Evolutionary conservation across 1,139 yeast genomes (phyloP), one percentile per base, ranked within the genome.

Genomic region (Lodderomyces elongisporus): DNA sequence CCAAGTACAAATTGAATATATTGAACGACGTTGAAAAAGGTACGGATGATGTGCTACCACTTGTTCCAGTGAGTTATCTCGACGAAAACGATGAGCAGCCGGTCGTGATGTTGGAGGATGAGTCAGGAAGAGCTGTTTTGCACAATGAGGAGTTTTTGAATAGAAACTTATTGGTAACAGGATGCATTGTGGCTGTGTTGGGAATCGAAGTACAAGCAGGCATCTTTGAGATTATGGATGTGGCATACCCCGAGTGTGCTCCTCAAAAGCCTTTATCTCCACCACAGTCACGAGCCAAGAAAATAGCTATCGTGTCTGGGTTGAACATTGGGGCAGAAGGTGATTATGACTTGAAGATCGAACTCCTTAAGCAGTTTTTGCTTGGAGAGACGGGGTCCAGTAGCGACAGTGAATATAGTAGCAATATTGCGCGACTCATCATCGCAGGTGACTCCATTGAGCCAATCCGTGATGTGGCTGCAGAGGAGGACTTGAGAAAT

Each of bases 181-280:
- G 99, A 2, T 74, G 81, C 15, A 81, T 89, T 1, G 76, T 88
- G 9, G 97, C 91, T 0, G 74, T 88, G 0, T 57, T 89, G 14
- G 99, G 99, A 0, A 77, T 85, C 58, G 96, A 89, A 52, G 70
- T 83, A 8, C 77, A 76, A 30, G 79, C 89, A 0, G 98, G 97
- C 2, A 69, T 82, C 6, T 89, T 93, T 55, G 87, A 84, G 42
- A 85, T 87, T 2, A 72, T 85, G 47, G 97, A 89, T 51, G 67
- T 89, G 4, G 74, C 73, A 3, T 83, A 77, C 45, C 95, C 97
- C 0, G 70, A 67, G 10, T 58, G 71, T 17, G 67, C 82, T 2
- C 78, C 79, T 0, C 94, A 83, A 51, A 52, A 51, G 27, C 66
- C 74, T 3, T 39, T 62, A 14, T n/a, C n/a, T n/a, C 32, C 31